Conservation (phyloP, 441 rosid species). For the Populus trichocarpa region DNA sequence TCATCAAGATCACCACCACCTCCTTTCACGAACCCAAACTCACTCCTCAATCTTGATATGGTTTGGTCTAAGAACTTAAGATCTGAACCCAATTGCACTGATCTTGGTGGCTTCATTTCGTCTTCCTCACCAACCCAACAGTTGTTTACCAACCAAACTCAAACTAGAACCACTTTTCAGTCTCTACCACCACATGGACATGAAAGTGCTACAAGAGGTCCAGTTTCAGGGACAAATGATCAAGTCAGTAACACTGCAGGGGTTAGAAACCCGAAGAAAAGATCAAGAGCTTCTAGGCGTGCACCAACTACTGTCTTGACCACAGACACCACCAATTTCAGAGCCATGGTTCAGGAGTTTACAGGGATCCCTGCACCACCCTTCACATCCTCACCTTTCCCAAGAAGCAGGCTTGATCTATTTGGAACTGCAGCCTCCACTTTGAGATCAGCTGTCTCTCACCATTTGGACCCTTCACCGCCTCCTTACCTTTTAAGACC, state of each 20-base stretch:
- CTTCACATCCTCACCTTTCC: constrained; percentile 46
- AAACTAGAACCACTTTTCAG: constrained; percentile 15
- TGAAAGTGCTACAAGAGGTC: constrained; percentile 13
- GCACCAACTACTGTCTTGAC: constrained; percentile 85
- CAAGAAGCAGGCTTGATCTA: constrained; percentile 58
- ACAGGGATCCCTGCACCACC: constrained; percentile 83
- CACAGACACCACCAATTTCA: constrained; percentile 79
- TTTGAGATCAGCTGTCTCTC: constrained; percentile 25
- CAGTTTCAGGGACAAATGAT: constrained; percentile 13
- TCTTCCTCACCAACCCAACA: constrained; percentile 34
- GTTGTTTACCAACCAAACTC: constrained; percentile 19
- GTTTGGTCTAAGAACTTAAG: constrained; percentile 31
- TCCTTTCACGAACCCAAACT: constrained; percentile 24
- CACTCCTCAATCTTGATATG: constrained; percentile 38
- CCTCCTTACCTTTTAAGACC: constrained; percentile 62
- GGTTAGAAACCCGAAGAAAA: constrained; percentile 61
- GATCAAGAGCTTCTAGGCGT: constrained; percentile 79
- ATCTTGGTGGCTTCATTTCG: constrained; percentile 33
- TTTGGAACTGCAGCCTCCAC: constrained; percentile 42
- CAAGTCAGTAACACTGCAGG: constrained; percentile 18
- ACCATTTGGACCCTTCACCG: constrained; percentile 29
- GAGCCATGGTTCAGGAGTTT: constrained; percentile 93
- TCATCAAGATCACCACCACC: constrained; percentile 23
- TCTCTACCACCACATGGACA: constrained; percentile 17
- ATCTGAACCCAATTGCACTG: constrained; percentile 45